These are phyloP conservation scores for Amanita pseudoporphyria DNA, from an alignment of 768 basidiomycete species.

Conservation along the genomic window DNA sequence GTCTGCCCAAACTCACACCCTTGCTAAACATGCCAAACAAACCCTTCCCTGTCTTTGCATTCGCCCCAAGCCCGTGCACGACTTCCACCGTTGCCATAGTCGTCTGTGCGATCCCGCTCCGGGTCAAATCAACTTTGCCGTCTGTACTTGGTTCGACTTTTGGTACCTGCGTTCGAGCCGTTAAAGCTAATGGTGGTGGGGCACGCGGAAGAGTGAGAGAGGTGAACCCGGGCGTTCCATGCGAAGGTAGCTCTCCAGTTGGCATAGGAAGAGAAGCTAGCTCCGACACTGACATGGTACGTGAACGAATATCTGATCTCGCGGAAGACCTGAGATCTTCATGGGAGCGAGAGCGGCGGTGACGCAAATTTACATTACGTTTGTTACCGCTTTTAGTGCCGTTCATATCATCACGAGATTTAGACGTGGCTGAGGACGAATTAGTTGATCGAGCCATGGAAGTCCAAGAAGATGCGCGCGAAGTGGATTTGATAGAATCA, in stretches of 20 bases:
- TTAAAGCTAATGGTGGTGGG: constrained; percentile 23
- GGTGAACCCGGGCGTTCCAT: constrained; percentile 51
- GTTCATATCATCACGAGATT: constrained; percentile 6
- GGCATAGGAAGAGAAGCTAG: constrained; percentile 10
- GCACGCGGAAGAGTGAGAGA: constrained; percentile 45
- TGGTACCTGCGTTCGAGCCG: background rate
- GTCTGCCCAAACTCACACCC: constrained; percentile 8
- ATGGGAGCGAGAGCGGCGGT: constrained; percentile 11
- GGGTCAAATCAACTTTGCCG: constrained; percentile 62
- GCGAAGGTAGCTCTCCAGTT: constrained; percentile 32
- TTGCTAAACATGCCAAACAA: constrained; percentile 11
- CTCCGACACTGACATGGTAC: background rate
- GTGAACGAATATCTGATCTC: constrained; percentile 2
- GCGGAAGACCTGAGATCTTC: constrained; percentile 12
- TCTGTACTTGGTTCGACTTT: constrained; percentile 20
- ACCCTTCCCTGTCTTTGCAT: constrained; percentile 10
- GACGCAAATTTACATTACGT: background rate
- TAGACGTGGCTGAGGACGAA: constrained; percentile 4
- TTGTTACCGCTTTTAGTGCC: constrained; percentile 2
- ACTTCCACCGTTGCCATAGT: constrained; percentile 87
- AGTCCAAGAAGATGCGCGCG: background rate
- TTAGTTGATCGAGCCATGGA: background rate
- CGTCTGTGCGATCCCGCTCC: constrained; percentile 70
- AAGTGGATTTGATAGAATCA: background rate
- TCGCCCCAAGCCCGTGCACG: constrained; percentile 41